phyloP scores from a whole-genome alignment of 2,329 filamentous ascomycete genomes.

The Rasamsonia emersonii region DNA sequence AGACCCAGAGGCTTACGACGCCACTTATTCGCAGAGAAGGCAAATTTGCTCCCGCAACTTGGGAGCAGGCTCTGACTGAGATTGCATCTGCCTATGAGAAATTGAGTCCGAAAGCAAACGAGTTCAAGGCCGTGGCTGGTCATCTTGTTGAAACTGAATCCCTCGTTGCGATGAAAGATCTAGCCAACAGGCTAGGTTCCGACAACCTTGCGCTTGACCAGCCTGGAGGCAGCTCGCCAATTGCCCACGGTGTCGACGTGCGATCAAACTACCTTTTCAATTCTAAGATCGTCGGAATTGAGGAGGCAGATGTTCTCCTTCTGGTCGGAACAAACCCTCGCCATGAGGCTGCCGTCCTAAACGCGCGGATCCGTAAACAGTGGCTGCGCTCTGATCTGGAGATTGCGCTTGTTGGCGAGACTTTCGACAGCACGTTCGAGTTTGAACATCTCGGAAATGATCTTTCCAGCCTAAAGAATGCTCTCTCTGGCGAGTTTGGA shows the following conservation, averaged over 20 bases:
- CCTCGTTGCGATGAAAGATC: conserved; percentile 91
- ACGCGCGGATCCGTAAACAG: conserved; percentile 94
- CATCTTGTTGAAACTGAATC: conserved; percentile 88
- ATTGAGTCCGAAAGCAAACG: conserved; percentile 75
- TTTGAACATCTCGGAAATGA: conserved; percentile 83
- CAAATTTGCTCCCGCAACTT: conserved; percentile 84
- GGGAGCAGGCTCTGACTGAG: conserved; percentile 90
- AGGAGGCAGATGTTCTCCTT: conserved; percentile 86
- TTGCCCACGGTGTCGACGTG: conserved; percentile 88
- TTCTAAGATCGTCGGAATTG: conserved; percentile 85
- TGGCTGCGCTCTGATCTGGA: conserved; percentile 94
- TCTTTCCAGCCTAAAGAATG: conserved; percentile 71
- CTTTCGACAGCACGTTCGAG: conserved; percentile 90
- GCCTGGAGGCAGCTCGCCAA: conserved; percentile 68
- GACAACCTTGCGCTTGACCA: conserved; percentile 93
- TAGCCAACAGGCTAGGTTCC: conserved; percentile 91
- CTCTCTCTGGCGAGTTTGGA: conserved; percentile 77
- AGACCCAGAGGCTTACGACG: conserved; percentile 90
- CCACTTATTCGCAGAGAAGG: conserved; percentile 81
- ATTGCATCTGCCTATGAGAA: conserved; percentile 72
- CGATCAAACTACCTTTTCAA: conserved; percentile 96
- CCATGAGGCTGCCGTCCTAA: conserved; percentile 89
- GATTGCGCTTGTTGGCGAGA: conserved; percentile 81
- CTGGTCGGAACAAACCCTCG: conserved; percentile 92
- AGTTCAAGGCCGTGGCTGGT: conserved; percentile 92